Base-by-base conservation (phyloP, 306 rosid genomes). In the Comarum palustre region DNA sequence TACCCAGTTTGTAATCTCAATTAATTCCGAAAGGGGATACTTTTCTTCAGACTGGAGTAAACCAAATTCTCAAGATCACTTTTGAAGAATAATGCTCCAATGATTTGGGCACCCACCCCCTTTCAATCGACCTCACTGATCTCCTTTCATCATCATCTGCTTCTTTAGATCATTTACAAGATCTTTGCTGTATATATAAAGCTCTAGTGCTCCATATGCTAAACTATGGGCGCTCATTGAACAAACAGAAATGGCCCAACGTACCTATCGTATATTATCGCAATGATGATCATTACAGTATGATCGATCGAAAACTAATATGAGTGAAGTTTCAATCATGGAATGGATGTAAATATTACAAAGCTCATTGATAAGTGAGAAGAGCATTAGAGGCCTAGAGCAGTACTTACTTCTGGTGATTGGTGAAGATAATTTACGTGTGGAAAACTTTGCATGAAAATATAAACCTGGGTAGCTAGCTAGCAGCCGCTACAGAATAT, bases 11-110 rank as follows among this genome's bases (percentile, higher is more conserved):
- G 79, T 73, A 72, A 70, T 73, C 80, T 52, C 82, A 82, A 54
- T 78, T 78, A 54, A 75, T 80, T 57, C 81, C 77, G 78, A 72
- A 85, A 86, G 80, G 83, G 62, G 91, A 84, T 87, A 76, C 93
- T 85, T 89, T 89, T 78, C 93, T 92, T 87, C 79, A 39, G 63
- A 85, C 67, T 77, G 71, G 92, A 84, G 90, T 62, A 84, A 84
- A 77, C 84, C 59, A n/a, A 43, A 68, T 57, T 73, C 74, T 58
- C 64, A 11, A 27, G 38, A 15, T 55, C 27, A 13, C 64, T 78
- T 59, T 84, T 78, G 78, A 60, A 64, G 69, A 79, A 83, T 87
- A 84, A 87, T 83, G 86, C 78, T 81, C 87, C 86, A 91, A 89
- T 91, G 87, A 89, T 87, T 87, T 89, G 81, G 80, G 75, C 81